These are phyloP conservation scores for Tetrahymena borealis DNA, from an alignment of 73 alveolate genomes.

Conservation along the genomic window DNA sequence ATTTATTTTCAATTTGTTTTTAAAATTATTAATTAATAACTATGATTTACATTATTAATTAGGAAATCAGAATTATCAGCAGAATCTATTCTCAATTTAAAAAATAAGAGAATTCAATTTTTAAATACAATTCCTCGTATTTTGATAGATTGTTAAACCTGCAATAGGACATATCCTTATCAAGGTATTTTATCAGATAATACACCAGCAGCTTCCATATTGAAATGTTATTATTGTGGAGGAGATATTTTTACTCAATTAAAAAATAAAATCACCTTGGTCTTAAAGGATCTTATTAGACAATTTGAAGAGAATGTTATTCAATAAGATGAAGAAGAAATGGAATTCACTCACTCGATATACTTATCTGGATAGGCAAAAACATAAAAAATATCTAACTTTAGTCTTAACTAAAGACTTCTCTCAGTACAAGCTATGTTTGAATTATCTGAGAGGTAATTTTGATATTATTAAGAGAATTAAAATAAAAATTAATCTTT, in stretches of 20 bases:
- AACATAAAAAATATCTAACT: not conserved
- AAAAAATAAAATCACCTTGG: not conserved
- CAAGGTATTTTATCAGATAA: not conserved
- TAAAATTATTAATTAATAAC: not conserved
- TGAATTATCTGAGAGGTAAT: not conserved
- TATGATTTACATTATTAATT: not conserved
- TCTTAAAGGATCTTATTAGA: not conserved
- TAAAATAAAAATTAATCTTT: not conserved
- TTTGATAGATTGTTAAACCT: not conserved
- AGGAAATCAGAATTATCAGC: not conserved
- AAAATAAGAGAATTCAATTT: not conserved
- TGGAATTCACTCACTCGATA: not conserved
- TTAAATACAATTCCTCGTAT: not conserved
- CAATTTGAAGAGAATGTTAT: not conserved
- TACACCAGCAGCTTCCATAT: not conserved
- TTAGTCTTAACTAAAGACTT: not conserved
- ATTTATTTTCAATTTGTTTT: not conserved
- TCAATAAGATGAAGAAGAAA: not conserved
- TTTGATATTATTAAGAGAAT: not conserved
- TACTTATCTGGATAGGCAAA: not conserved
- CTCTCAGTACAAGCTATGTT: not conserved
- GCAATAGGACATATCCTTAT: not conserved
- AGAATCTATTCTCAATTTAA: not conserved
- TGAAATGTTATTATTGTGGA: not conserved
- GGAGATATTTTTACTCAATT: not conserved